A percentile compares a stretch with the other conserved stretches of the same genome.
phyloP scores from a whole-genome alignment of 2,329 filamentous ascomycete genomes.

The Phoma herbarum region DNA sequence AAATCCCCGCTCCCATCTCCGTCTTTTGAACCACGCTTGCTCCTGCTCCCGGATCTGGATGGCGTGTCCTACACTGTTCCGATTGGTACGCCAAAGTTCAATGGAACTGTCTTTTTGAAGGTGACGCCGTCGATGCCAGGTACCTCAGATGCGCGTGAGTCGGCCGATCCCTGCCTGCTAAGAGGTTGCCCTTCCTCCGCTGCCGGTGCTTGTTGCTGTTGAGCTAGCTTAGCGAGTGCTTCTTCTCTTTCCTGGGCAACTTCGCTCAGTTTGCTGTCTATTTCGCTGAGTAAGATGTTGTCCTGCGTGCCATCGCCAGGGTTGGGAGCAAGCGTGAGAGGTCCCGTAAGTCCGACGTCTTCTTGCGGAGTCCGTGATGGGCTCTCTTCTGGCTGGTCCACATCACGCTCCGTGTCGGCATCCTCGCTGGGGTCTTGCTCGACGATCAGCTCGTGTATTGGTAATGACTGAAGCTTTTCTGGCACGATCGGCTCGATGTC shows the following conservation, averaged over 20 bases:
- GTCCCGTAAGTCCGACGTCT: conserved; percentile 40
- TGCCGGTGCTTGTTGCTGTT: conserved; percentile 23
- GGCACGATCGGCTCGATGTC: conserved; percentile 6
- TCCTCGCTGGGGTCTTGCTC: conserved; percentile 16
- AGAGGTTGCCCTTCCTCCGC: conserved; percentile 29
- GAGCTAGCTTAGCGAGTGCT: conserved; percentile 38
- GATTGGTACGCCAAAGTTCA: conserved; percentile 49
- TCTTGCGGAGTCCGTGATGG: conserved; percentile 28
- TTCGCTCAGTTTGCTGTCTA: conserved; percentile 40
- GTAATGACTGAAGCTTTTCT: conserved; percentile 22
- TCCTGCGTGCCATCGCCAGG: conserved; percentile 45
- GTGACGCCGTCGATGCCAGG: conserved; percentile 45
- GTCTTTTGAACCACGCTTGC: conserved; percentile 1
- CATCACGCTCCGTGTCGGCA: conserved; percentile 16
- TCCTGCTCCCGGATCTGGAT: neutral
- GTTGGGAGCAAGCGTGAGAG: conserved; percentile 45
- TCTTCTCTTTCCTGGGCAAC: conserved; percentile 35
- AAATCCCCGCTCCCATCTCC: neutral
- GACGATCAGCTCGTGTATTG: conserved; percentile 23
- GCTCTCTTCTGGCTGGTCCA: conserved; percentile 19
- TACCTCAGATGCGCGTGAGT: conserved; percentile 31
- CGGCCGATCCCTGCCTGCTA: conserved; percentile 37
- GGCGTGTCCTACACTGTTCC: conserved; percentile 37
- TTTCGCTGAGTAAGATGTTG: conserved; percentile 39
- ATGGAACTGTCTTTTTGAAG: conserved; percentile 43